These are phyloP conservation scores for Pseudogymnoascus sp. DNA, from an alignment of 2,329 filamentous ascomycete species.

Conservation along the genomic window DNA sequence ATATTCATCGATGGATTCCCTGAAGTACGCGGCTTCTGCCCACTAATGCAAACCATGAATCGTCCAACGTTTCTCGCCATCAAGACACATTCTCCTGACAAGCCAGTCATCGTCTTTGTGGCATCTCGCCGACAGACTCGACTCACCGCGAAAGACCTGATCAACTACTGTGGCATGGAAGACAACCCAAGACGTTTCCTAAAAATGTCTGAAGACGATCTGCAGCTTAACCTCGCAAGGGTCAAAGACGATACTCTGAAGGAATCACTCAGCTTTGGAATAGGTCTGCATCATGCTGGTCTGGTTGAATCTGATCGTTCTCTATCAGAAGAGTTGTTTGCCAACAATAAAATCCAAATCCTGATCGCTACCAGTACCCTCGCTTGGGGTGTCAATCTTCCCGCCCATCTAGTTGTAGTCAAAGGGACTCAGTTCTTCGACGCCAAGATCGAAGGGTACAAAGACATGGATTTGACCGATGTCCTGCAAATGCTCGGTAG, in stretches of 20 bases:
- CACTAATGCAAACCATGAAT: constrained; percentile 99
- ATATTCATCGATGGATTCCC: constrained; percentile 98
- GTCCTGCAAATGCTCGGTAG: constrained; percentile 96
- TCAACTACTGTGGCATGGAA: constrained; percentile 97
- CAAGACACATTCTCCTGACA: constrained; percentile 90
- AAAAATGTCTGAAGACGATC: constrained; percentile 87
- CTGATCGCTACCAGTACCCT: constrained; percentile 92
- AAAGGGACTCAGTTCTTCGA: constrained; percentile 98
- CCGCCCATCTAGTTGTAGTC: constrained; percentile 92
- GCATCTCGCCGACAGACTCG: constrained; percentile 91
- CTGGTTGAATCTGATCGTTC: constrained; percentile 90
- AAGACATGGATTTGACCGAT: constrained; percentile 97
- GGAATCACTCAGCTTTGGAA: constrained; percentile 94
- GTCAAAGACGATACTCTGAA: constrained; percentile 90
- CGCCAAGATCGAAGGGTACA: constrained; percentile 94
- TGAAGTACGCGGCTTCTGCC: constrained; percentile 89
- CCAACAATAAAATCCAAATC: constrained; percentile 97
- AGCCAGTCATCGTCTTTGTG: constrained; percentile 97
- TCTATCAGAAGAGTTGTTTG: constrained; percentile 86
- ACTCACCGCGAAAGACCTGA: constrained; percentile 88
- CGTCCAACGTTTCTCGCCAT: constrained; percentile 92
- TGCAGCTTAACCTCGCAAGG: constrained; percentile 76
- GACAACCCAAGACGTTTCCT: constrained; percentile 93
- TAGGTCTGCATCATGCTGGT: constrained; percentile 94
- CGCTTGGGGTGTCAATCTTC: constrained; percentile 96